Evolutionary conservation across 2,329 filamentous ascomycete species (phyloP), one percentile per base, ranked within the genome.

Genomic region (Colletotrichum lindemuthianum): DNA sequence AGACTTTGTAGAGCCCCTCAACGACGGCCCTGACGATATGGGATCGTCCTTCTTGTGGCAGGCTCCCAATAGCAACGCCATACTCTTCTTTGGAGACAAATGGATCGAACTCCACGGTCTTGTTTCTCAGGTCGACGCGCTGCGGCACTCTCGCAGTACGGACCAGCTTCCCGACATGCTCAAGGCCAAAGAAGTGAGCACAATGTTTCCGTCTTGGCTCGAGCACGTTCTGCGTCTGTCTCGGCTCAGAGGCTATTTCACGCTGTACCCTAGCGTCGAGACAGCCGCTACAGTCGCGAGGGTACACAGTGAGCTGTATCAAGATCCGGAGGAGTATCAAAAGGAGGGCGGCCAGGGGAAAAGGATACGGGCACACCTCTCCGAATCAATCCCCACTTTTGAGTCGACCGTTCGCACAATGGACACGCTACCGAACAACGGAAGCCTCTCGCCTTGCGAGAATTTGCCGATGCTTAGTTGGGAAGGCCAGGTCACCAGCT

Each of bases 31-130:
- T 66, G 72, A 66, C 33, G 67, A 72, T 15, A 60, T 54, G 34
- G 75, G 6, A 53, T 84, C 86, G 0, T 83, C 91, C 0, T 96
- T 97, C 71, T 80, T 97, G 8, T 97, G 93, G 90, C 91, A 97
- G 76, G 88, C 89, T 2, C 94, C 95, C 6, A 91, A 89, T 68
- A 92, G 90, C 72, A 91, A 96, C 68, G 94, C 95, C 1, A 87
- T 89, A 10, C 82, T 99, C 9, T 90, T 95, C 73, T 88, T 96
- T 60, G 93, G 94, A 47, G 87, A 93, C 51, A 93, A 90, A 72
- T 99, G 96, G 96, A 80, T 86, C 11, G 92, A 97, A 70, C 84
- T 97, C 9, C 93, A 97, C 73, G 86, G 88, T 10, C 96, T 96
- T 70, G 84, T 96, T 2, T 86, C 90, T 10, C 84, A 86, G 51